Conservation (phyloP, 805 yeast species). For the Starmerella floricola region DNA sequence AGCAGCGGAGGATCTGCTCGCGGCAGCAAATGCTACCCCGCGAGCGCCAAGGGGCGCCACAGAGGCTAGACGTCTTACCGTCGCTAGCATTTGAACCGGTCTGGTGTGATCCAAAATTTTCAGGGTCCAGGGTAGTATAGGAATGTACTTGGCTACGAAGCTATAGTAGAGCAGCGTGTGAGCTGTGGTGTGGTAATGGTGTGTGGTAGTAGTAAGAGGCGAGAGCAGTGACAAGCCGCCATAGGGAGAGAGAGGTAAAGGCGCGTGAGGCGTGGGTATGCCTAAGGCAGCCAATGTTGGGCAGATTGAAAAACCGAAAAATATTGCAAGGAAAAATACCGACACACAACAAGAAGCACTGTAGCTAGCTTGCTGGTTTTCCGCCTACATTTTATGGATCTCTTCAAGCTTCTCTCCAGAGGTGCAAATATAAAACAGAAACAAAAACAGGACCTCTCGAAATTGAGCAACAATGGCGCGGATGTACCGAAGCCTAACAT, state of each 20-base stretch:
- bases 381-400: slow-evolving; percentile 49
- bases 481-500: slow-evolving; percentile 20
- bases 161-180: no score
- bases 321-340: no score
- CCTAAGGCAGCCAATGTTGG: no score
- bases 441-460: slow-evolving; percentile 27
- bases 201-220: no score
- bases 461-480: slow-evolving; percentile 20
- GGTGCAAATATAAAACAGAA: slow-evolving; percentile 68
- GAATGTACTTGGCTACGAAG: no score
- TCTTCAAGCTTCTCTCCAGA: slow-evolving; percentile 69
- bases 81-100: slow-evolving; percentile 5
- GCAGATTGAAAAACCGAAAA: no score
- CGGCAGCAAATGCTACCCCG: slow-evolving; percentile 9
- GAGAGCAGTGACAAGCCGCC: no score
- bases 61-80: slow-evolving; percentile 2
- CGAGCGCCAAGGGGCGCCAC: slow-evolving; percentile 3
- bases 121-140: slow-evolving; percentile 5
- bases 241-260: no score
- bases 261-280: no score
- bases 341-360: no score
- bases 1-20: slow-evolving; percentile 1
- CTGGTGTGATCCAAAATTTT: slow-evolving; percentile 11
- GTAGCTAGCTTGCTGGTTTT: no score
- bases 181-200: no score